Conservation (phyloP, 192 early-diverging fungal genomes). For the Umbelopsis ramanniana region DNA sequence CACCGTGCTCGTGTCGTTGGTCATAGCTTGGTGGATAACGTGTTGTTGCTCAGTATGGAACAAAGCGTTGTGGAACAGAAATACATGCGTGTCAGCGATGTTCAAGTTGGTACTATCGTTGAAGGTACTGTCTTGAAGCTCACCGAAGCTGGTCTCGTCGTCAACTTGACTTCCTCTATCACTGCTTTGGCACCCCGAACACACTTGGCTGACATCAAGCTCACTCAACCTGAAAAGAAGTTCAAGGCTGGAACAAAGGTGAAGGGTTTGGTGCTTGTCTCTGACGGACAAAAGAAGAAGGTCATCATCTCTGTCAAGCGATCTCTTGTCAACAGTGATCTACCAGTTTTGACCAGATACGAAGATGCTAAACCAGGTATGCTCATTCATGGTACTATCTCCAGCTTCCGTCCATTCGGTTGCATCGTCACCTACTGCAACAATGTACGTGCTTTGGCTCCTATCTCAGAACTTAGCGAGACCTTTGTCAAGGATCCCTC, state of each 20-base stretch:
- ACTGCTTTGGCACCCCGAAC: constrained; percentile 71
- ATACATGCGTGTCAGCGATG: constrained; percentile 71
- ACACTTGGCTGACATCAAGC: constrained; percentile 76
- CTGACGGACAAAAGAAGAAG: constrained; percentile 56
- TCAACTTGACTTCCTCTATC: constrained; percentile 63
- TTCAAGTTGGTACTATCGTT: constrained; percentile 64
- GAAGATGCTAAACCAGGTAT: constrained; percentile 62
- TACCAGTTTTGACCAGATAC: constrained; percentile 67
- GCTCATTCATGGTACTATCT: constrained; percentile 68
- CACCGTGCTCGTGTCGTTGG: constrained; percentile 83
- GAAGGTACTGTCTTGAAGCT: constrained; percentile 54
- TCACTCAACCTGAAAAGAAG: constrained; percentile 71
- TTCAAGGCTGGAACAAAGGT: constrained; percentile 78
- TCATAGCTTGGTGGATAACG: constrained; percentile 75
- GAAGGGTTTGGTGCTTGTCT: constrained; percentile 72
- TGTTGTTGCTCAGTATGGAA: constrained; percentile 77
- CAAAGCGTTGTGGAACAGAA: constrained; percentile 68
- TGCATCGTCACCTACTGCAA: constrained; percentile 82
- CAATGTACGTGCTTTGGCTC: constrained; percentile 70
- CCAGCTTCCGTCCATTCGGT: constrained; percentile 62
- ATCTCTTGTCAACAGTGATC: constrained; percentile 68
- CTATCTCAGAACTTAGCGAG: constrained; percentile 66
- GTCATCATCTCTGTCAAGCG: constrained; percentile 80
- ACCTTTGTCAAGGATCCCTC: constrained; percentile 48
- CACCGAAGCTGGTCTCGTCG: constrained; percentile 57